Evolutionary conservation across 768 basidiomycete genomes (phyloP), one percentile per base, ranked within the genome.

Genomic region (Mycena pura): DNA sequence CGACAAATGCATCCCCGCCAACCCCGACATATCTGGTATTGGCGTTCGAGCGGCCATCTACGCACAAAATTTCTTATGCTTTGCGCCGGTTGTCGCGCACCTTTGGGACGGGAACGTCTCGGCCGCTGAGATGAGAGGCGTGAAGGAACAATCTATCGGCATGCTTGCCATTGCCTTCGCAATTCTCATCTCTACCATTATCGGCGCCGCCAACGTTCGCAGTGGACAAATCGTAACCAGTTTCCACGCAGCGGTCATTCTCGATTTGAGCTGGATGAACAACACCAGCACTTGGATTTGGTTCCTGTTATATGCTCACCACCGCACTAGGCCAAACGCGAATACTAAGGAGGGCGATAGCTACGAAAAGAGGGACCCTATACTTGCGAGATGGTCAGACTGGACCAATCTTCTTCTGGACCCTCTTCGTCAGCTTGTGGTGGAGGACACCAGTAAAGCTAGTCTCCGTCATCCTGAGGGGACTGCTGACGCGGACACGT

Each of bases 181-280:
- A n/a, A 32, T 47, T 31, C 46, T 47, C 46, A 47, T 47, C 28
- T 47, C 46, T n/a, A 7, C 6, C 29, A 47, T 47, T 29, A 47
- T 47, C 29, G 46, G 25, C 28, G 31, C 46, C 46, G 14, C 28
- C 28, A 47, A 6, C n/a, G 14, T 19, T 29, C 4, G 8, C 28
- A 47, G 8, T 45, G 44, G 24, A 36, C 34, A 36, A 36, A 17
- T 9, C 17, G 10, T 36, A 15, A 47, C 46, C 46, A 31, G 46
- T 17, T 31, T 47, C 46, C 28, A 47, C 46, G 29, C 46, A 27
- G 46, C 46, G 28, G 46, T 47, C 46, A 47, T 47, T 21, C 46
- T 47, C 25, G 25, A 45, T 45, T 45, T 45, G 44, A 45, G 44
- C n/a, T 45, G n/a, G n/a, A n/a, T n/a, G n/a, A n/a, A n/a, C n/a